Base-by-base conservation (phyloP, 75 land plant species). In the Sequoiadendron giganteum region DNA sequence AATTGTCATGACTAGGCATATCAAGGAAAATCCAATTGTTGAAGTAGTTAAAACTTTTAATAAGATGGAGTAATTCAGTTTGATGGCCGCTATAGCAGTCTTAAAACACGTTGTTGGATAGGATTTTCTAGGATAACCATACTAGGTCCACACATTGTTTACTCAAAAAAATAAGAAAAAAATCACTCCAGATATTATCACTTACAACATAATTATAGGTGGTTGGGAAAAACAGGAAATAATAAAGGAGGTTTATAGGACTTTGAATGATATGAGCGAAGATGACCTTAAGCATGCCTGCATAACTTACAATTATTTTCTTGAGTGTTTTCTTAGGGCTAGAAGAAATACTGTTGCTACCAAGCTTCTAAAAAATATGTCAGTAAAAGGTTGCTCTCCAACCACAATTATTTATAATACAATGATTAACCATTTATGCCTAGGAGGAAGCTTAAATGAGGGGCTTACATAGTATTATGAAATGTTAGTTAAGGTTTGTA, bases 161-260 rank as follows among this genome's bases (percentile, higher is more conserved):
- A 6, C 80, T 92, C 43, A 88, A 89, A 28, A 36, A 48, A 14
- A 90, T 91, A 90, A 89, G 73, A 70, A 93, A 89, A 84, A 89
- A 87, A 58, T 92, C 2, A n/a, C 65, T 3, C 85, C 88, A 56
- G 86, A 92, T 89, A 47, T 14, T 25, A 84, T n/a, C 56, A 91
- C 92, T 1, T 94, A 94, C 52, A 91, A 91, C 86, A 90, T 86
- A 48, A 13, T 95, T 5, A 89, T 94, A 48, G 83, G 93, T 54
- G 96, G 96, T 68, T 94, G 96, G 96, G 87, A 95, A 11, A 92
- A 80, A 80, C 87, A 87, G 18, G 96, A 95, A 18, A 90, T 83
- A 47, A 89, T 90, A 15, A 36, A 84, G 86, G 93, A 91, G 86
- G 86, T 91, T 10, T 93, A 92, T 77, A 88, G 76, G 65, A 47